phyloP scores from a whole-genome alignment of 805 yeast species.

The Spathaspora gorwiae region DNA sequence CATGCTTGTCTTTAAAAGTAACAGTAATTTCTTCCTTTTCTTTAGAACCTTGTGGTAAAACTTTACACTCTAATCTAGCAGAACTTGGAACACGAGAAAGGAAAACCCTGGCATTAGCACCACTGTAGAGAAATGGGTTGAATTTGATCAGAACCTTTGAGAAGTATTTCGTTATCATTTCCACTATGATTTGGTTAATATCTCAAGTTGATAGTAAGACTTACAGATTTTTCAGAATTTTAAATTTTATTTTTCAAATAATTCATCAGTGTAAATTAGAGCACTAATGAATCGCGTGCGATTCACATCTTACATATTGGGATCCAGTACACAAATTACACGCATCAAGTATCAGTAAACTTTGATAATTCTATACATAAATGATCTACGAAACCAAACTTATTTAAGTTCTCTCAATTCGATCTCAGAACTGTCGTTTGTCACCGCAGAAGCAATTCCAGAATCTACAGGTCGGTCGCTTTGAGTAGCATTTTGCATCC shows the following conservation, averaged over 20 bases:
- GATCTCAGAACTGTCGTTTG: not conserved
- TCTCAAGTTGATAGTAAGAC: not conserved
- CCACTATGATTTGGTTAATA: not conserved
- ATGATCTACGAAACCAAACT: not conserved
- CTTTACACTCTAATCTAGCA: constrained; percentile 60
- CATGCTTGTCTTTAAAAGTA: constrained; percentile 73
- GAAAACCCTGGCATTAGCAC: constrained; percentile 75
- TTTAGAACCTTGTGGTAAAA: constrained; percentile 44
- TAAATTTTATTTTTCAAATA: not conserved
- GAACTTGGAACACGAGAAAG: constrained; percentile 77
- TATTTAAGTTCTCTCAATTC: not conserved
- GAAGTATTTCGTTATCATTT: constrained; percentile 89
- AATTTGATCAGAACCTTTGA: constrained; percentile 70
- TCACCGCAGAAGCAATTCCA: not conserved
- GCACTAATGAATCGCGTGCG: not conserved
- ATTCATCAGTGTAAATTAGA: not conserved
- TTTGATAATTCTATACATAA: not conserved
- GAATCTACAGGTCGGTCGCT: not conserved
- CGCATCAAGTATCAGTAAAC: not conserved
- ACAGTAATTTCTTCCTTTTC: constrained; percentile 65
- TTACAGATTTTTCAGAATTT: not conserved
- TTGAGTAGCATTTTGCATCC: constrained; percentile 1
- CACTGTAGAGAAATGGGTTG: constrained; percentile 71
- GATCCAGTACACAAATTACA: not conserved
- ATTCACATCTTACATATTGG: not conserved